Percentiles rank a stretch among this genome's conserved stretches.
Evolutionary conservation across 2,329 filamentous ascomycete genomes (phyloP).

Genomic region (Hypoxylon sp.): DNA sequence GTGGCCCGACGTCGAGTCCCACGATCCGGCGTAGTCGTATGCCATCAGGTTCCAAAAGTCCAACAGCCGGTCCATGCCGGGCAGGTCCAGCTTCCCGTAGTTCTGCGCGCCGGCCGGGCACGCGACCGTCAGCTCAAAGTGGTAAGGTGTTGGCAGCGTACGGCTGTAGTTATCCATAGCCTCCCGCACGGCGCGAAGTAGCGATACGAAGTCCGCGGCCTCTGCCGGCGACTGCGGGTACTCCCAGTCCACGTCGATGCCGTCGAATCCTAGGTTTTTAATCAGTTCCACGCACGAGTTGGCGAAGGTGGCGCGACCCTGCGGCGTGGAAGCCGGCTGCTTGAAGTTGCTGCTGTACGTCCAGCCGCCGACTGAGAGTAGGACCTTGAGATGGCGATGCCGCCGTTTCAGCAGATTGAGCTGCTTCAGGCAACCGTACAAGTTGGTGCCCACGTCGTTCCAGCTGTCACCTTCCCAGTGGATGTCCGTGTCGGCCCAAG

Average conservation of each 20-base stretch:
- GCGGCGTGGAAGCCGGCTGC: conserved; percentile 77
- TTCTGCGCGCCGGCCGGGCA: conserved; percentile 75
- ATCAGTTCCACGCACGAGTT: conserved; percentile 80
- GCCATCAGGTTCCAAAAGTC: conserved; percentile 90
- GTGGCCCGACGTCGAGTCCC: conserved; percentile 81
- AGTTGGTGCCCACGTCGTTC: conserved; percentile 81
- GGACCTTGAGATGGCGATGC: conserved; percentile 86
- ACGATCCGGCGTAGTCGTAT: conserved; percentile 89
- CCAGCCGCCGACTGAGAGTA: conserved; percentile 93
- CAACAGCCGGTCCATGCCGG: conserved; percentile 74
- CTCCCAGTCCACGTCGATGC: conserved; percentile 79
- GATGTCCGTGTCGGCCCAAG: conserved; percentile 80
- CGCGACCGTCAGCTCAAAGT: conserved; percentile 76
- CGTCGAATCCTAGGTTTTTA: conserved; percentile 84
- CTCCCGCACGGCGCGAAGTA: conserved; percentile 69
- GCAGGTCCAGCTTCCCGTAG: conserved; percentile 73
- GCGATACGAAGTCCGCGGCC: conserved; percentile 71
- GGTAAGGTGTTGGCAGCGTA: conserved; percentile 61
- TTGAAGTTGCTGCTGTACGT: conserved; percentile 90
- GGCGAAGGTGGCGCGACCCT: conserved; percentile 81
- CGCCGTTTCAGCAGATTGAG: conserved; percentile 85
- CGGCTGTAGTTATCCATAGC: conserved; percentile 72
- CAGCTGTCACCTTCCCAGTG: conserved; percentile 77
- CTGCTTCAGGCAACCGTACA: conserved; percentile 92
- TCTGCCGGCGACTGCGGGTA: conserved; percentile 71